These are phyloP conservation scores for Cladobotryum mycophilum DNA, from an alignment of 2,329 filamentous ascomycete species.

Conservation along the genomic window DNA sequence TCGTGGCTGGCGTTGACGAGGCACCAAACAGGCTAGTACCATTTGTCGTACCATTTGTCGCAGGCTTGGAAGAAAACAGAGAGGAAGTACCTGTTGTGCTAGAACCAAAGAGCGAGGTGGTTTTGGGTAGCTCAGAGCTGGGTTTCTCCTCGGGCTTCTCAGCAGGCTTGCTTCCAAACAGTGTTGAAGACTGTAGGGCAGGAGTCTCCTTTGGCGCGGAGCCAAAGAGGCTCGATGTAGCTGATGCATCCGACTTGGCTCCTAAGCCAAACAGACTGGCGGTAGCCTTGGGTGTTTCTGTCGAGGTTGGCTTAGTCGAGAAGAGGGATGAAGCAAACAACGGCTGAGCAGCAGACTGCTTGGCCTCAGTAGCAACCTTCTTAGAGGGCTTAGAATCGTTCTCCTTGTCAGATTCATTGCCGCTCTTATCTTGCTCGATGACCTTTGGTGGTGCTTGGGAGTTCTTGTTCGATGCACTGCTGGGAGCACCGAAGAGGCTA, in stretches of 20 bases:
- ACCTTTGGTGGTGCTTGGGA: slow-evolving; percentile 17
- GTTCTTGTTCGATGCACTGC: slow-evolving; percentile 22
- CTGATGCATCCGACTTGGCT: slow-evolving; percentile 26
- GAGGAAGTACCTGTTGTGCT: background rate
- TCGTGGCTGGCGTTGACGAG: slow-evolving; percentile 1
- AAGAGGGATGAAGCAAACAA: slow-evolving; percentile 27
- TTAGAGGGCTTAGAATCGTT: slow-evolving; percentile 33
- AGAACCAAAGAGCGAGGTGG: slow-evolving; percentile 11
- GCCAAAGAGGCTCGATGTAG: slow-evolving; percentile 33
- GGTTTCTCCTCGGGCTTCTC: slow-evolving; percentile 23
- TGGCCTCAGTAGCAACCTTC: slow-evolving; percentile 23
- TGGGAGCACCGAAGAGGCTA: slow-evolving; percentile 30
- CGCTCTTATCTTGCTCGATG: slow-evolving; percentile 27
- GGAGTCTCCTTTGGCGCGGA: slow-evolving; percentile 23
- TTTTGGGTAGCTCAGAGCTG: slow-evolving; percentile 15
- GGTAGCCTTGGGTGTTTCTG: slow-evolving; percentile 23
- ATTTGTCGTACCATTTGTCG: slow-evolving; percentile 6
- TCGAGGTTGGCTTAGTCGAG: slow-evolving; percentile 23
- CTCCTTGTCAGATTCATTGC: slow-evolving; percentile 39
- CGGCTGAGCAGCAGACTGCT: slow-evolving; percentile 24
- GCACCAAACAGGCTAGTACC: slow-evolving; percentile 13
- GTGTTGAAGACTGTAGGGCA: slow-evolving; percentile 22
- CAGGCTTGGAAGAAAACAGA: slow-evolving; percentile 14
- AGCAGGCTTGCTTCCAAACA: slow-evolving; percentile 30
- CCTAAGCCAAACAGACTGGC: slow-evolving; percentile 34